phyloP scores from a whole-genome alignment of 805 yeast species.

The Candida maltosa region DNA sequence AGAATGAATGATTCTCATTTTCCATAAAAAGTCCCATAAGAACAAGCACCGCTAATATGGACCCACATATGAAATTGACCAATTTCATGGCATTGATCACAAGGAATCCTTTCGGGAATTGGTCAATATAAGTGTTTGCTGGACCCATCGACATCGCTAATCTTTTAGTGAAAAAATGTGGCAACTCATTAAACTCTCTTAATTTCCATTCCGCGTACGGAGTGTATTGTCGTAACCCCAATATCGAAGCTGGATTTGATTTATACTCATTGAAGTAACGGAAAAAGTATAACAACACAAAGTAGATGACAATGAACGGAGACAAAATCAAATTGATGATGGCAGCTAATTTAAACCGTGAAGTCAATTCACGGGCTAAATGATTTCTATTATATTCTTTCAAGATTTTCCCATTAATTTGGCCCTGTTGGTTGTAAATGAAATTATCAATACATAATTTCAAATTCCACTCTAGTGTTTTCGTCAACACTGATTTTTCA shows the following conservation, averaged over 20 bases:
- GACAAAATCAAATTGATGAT: conserved; percentile 76
- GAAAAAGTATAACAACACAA: conserved; percentile 79
- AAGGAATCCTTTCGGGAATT: conserved; percentile 77
- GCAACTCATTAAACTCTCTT: conserved; percentile 89
- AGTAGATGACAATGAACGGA: conserved; percentile 83
- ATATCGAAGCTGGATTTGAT: conserved; percentile 77
- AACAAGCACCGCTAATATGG: conserved; percentile 78
- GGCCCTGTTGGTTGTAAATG: conserved; percentile 81
- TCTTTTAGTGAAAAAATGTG: conserved; percentile 81
- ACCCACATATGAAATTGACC: conserved; percentile 70
- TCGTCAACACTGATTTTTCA: conserved; percentile 53
- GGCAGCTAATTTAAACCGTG: conserved; percentile 86
- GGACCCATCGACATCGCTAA: conserved; percentile 72
- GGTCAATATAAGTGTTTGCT: conserved; percentile 81
- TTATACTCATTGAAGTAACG: conserved; percentile 90
- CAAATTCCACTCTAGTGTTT: conserved; percentile 92
- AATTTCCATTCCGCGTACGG: conserved; percentile 95
- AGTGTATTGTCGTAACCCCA: conserved; percentile 75
- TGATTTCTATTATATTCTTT: conserved; percentile 67
- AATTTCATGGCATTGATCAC: conserved; percentile 35
- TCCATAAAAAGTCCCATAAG: conserved; percentile 69
- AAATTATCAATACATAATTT: conserved; percentile 84
- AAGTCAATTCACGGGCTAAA: conserved; percentile 64
- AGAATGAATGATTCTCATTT: conserved; percentile 73
- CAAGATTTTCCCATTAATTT: conserved; percentile 65